Evolutionary conservation across 345 rosid species (phyloP).

Genomic region (Populus euphratica): DNA sequence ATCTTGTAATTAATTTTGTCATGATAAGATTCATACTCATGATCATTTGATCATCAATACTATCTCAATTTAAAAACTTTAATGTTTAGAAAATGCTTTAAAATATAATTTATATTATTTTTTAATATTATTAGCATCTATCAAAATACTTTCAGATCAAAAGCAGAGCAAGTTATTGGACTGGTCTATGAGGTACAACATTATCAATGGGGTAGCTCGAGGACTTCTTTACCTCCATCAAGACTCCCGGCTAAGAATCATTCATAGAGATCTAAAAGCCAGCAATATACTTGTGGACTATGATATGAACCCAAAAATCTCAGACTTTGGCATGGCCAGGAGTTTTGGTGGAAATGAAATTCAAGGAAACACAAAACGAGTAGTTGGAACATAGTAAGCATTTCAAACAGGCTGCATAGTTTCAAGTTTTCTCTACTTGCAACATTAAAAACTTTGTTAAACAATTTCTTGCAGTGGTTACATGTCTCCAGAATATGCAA

Average conservation of each 20-base stretch:
- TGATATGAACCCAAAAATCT: slow-evolving; percentile 42
- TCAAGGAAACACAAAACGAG: slow-evolving; percentile 35
- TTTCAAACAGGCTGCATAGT: not conserved
- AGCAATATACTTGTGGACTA: slow-evolving; percentile 34
- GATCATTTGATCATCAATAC: too few relatives aligned
- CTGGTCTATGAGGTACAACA: slow-evolving; percentile 30
- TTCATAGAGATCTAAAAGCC: slow-evolving; percentile 34
- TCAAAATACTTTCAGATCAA: slow-evolving; percentile 15
- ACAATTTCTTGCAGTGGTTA: slow-evolving; percentile 25
- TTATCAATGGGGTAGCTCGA: slow-evolving; percentile 40
- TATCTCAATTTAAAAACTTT: too few relatives aligned
- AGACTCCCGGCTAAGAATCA: slow-evolving; percentile 39
- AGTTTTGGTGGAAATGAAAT: slow-evolving; percentile 32
- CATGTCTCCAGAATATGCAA: slow-evolving; percentile 39
- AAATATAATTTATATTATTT: too few relatives aligned
- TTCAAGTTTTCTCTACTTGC: not conserved
- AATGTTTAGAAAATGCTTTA: too few relatives aligned
- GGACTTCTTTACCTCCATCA: slow-evolving; percentile 45
- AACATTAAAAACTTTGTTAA: not conserved
- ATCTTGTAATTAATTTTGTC: too few relatives aligned
- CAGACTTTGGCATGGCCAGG: slow-evolving; percentile 39
- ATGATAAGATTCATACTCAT: too few relatives aligned
- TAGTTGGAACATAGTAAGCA: slow-evolving; percentile 50
- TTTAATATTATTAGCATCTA: not conserved
- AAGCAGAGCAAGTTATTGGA: slow-evolving; percentile 17